Base-by-base conservation (phyloP, 2,329 filamentous ascomycete species). In the Thermothelomyces thermophilus region DNA sequence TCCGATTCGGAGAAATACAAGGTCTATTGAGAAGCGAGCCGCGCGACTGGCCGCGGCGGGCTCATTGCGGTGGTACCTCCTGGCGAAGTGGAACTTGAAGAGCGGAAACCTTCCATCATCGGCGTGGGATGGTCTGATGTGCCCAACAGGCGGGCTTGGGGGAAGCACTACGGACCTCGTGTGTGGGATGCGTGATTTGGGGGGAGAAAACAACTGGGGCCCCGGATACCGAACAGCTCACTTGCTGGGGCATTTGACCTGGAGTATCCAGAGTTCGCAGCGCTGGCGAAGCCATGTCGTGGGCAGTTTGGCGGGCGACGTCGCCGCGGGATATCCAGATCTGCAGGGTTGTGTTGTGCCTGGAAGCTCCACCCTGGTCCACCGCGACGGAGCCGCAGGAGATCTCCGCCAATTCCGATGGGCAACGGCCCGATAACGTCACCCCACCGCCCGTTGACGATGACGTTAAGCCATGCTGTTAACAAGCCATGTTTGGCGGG, bases 401-500 rank as follows among this genome's bases (percentile, higher is more conserved):
- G 26, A 26, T 33, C 46, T 49, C 52, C 52, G 50, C 46, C 28
- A 47, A 41, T 41, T 52, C 52, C 48, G 44, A 31, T 49, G 45
- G 37, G 41, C 48, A 53, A 44, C 48, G 50, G 33, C 48, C 48
- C 46, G 50, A 55, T 46, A 52, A 56, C 48, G 48, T 50, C 51
- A 53, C 52, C 47, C 50, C 45, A 46, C 51, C 6, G 34, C 31
- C 11, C 24, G 13, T n/a, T 40, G 39, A 31, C 8, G 22, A 53
- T 56, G 53, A 53, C 53, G 50, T 45, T 46, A 43, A 9, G 20
- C 19, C 20, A 16, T 31, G 19, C 36, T 7, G 11, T 41, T 17
- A n/a, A 13, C 43, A 20, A 20, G 43, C 48, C 37, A 17, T 37
- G 26, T 24, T 19, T 16, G 30, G 46, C 48, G 39, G 48, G 33